These are phyloP conservation scores for Podospora tetraspora DNA, from an alignment of 495 filamentous ascomycete genomes.

Conservation along the genomic window DNA sequence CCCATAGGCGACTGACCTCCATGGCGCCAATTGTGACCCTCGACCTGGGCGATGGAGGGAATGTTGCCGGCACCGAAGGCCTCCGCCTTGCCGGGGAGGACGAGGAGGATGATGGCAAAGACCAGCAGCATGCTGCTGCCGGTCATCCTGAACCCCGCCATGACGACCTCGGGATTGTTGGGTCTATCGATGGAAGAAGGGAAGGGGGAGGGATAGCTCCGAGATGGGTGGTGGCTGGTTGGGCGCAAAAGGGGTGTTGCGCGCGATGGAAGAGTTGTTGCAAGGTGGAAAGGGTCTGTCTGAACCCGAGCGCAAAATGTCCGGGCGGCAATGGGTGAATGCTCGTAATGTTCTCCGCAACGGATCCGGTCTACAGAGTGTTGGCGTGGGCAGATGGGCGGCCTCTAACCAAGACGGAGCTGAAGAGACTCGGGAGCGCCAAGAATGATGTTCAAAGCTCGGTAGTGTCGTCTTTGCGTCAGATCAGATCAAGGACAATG, in stretches of 20 bases:
- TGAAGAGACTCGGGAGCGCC: neutral
- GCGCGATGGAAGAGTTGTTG: neutral
- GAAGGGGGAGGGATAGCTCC: neutral
- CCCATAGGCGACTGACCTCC: constrained; percentile 45
- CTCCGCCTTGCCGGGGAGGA: constrained; percentile 57
- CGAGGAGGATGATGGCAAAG: constrained; percentile 48
- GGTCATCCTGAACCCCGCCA: constrained; percentile 37
- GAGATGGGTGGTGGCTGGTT: neutral
- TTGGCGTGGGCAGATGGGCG: neutral
- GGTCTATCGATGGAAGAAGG: neutral
- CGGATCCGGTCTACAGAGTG: neutral
- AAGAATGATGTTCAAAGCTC: neutral
- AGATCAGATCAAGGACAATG: neutral
- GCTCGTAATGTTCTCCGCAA: neutral
- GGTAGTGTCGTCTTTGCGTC: neutral
- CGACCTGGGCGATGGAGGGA: constrained; percentile 85
- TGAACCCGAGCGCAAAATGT: too few relatives aligned
- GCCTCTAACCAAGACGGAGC: neutral
- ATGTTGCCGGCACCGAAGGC: constrained; percentile 97
- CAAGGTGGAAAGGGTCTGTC: neutral
- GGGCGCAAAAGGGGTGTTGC: neutral
- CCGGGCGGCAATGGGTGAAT: neutral
- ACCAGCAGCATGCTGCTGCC: constrained; percentile 44
- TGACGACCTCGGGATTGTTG: constrained; percentile 11
- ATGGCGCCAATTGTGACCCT: constrained; percentile 95